These are phyloP conservation scores for Alternaria hordeiaustralica DNA, from an alignment of 2,329 filamentous ascomycete species.

Conservation along the genomic window DNA sequence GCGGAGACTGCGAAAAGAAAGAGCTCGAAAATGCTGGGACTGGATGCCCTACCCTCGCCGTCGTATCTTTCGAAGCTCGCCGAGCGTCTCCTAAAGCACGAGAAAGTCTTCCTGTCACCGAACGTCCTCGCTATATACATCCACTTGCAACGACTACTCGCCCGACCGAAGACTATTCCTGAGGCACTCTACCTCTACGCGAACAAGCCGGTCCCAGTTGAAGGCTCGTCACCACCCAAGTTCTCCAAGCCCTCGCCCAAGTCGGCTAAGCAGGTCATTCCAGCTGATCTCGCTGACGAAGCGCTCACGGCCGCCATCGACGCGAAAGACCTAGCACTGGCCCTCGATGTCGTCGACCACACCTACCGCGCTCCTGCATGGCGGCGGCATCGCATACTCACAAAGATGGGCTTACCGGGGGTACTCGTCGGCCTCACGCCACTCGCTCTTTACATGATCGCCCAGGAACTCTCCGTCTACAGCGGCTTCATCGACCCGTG, in stretches of 20 bases:
- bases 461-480: slow-evolving; percentile 68
- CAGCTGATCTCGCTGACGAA: slow-evolving; percentile 70
- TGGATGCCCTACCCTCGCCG: slow-evolving; percentile 37
- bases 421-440: slow-evolving; percentile 65
- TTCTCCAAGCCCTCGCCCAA: slow-evolving; percentile 66
- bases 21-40: slow-evolving; percentile 16
- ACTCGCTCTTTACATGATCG: slow-evolving; percentile 72
- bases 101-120: slow-evolving; percentile 80
- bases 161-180: slow-evolving; percentile 77
- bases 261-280: slow-evolving; percentile 73
- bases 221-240: slow-evolving; percentile 59
- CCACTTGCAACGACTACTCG: slow-evolving; percentile 74
- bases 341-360: slow-evolving; percentile 75
- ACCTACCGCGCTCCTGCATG: slow-evolving; percentile 73
- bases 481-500: slow-evolving; percentile 79
- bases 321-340: slow-evolving; percentile 76
- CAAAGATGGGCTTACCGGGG: slow-evolving; percentile 67
- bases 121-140: slow-evolving; percentile 77
- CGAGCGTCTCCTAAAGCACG: slow-evolving; percentile 74
- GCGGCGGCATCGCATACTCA: slow-evolving; percentile 70
- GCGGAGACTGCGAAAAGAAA: slow-evolving; percentile 8
- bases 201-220: slow-evolving; percentile 75
- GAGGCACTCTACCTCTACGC: slow-evolving; percentile 82
- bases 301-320: slow-evolving; percentile 83
- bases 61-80: slow-evolving; percentile 60